Evolutionary conservation across 495 filamentous ascomycete genomes (phyloP), one percentile per base, ranked within the genome.

Genomic region (Penicillium pancosmium): DNA sequence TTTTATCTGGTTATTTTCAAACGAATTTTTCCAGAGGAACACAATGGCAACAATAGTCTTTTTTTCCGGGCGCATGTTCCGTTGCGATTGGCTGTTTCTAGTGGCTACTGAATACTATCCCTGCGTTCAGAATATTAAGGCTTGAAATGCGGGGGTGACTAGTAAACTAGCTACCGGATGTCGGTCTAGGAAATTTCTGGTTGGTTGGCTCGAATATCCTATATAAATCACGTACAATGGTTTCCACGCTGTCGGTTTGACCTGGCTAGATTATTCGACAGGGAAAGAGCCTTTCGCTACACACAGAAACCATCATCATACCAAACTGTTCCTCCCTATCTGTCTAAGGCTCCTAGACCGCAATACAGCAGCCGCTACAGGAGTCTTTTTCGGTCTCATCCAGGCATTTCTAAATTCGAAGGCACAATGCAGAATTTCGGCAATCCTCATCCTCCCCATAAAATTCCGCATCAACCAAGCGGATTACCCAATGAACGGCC

Each of bases 401-500:
- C 6, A 31, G 4, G 27, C 27, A 4, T 38, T 13, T 9, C n/a
- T 5, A n/a, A 6, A 12, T 13, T 38, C 4, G 12, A 38, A 38
- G 15, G 6, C 4, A 38, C 15, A 12, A 46, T 46, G 41, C 41
- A 46, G 41, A 46, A 16, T 9, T 9, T 8, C 18, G 41, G 41
- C 15, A n/a, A 8, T 21, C 12, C 12, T 6, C 11, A 46, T 9
- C 41, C 41, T 46, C 18, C 41, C 23, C 16, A 31, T 25, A 44
- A 19, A 41, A 55, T 47, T 38, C 16, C 52, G 52, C 34, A 16
- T 11, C 16, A 46, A 19, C 41, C 41, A 46, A 46, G 41, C 16
- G 41, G 41, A 12, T n/a, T 46, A 7, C 41, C 41, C 41, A 46
- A 23, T 46, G n/a, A 46, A 19, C 41, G 41, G 41, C 66, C 63